These are phyloP conservation scores for Mycena capillaripes DNA, from an alignment of 768 basidiomycete genomes.

Conservation along the genomic window DNA sequence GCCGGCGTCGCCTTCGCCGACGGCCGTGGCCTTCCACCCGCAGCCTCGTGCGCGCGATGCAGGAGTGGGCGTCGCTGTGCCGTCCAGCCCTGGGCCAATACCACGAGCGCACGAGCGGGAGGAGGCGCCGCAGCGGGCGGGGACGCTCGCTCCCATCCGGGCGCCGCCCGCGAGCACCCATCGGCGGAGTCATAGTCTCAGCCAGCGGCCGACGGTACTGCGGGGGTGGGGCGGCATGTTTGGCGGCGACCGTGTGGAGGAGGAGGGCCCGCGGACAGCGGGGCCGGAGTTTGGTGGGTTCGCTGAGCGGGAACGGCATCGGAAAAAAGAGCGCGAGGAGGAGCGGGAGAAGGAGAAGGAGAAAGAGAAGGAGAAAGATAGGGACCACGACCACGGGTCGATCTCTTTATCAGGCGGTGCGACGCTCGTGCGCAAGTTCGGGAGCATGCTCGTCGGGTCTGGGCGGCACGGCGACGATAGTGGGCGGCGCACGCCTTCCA, in stretches of 20 bases:
- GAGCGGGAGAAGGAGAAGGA: slow-evolving; percentile 50
- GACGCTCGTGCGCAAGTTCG: slow-evolving; percentile 84
- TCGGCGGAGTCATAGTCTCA: slow-evolving; percentile 86
- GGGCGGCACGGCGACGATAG: slow-evolving; percentile 56
- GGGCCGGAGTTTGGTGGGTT: slow-evolving; percentile 77
- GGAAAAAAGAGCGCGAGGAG: slow-evolving; percentile 12
- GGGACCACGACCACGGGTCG: slow-evolving; percentile 39
- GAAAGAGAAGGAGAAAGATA: slow-evolving; percentile 56
- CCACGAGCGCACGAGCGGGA: slow-evolving; percentile 29
- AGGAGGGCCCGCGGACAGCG: slow-evolving; percentile 72
- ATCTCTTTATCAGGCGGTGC: slow-evolving; percentile 64
- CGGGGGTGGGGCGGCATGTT: slow-evolving; percentile 76
- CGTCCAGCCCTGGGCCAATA: slow-evolving; percentile 44
- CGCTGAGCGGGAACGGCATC: slow-evolving; percentile 50
- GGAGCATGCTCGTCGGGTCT: slow-evolving; percentile 71
- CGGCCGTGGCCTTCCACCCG: slow-evolving; percentile 66
- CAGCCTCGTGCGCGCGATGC: slow-evolving; percentile 79
- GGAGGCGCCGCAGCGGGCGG: slow-evolving; percentile 38
- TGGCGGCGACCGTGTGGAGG: slow-evolving; percentile 56
- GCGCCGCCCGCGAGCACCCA: slow-evolving; percentile 86
- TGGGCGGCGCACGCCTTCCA: slow-evolving; percentile 47
- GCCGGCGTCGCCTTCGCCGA: slow-evolving; percentile 65
- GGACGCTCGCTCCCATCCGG: slow-evolving; percentile 61
- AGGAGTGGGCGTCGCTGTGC: slow-evolving; percentile 63
- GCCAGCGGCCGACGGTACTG: slow-evolving; percentile 73